Conservation (phyloP, 768 basidiomycete species). For the Pleurotus platypus region DNA sequence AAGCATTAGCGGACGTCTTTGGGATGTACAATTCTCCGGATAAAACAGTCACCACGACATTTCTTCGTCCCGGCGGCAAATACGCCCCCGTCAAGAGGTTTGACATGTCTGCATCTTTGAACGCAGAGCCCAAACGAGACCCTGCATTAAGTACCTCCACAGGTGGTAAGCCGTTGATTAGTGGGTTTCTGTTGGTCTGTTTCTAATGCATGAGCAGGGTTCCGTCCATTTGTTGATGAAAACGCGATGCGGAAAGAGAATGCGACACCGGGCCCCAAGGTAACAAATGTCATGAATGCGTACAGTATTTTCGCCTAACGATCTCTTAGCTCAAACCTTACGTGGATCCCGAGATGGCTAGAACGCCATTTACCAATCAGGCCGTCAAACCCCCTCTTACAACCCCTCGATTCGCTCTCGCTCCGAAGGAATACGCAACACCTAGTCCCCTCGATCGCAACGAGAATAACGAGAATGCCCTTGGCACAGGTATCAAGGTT, state of each 20-base stretch:
- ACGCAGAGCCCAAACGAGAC: slow-evolving; percentile 36
- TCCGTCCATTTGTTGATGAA: slow-evolving; percentile 71
- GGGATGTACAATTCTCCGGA: slow-evolving; percentile 95
- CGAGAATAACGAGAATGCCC: slow-evolving; percentile 20
- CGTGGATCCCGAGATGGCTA: slow-evolving; percentile 49
- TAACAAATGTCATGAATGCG: neutral
- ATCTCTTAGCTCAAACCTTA: slow-evolving; percentile 61
- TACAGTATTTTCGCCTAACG: slow-evolving; percentile 11
- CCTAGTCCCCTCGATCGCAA: slow-evolving; percentile 23
- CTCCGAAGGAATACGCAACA: slow-evolving; percentile 44
- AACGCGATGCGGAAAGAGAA: slow-evolving; percentile 41
- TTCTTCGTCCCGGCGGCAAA: slow-evolving; percentile 57
- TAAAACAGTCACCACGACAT: slow-evolving; percentile 51
- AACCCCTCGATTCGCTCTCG: slow-evolving; percentile 39
- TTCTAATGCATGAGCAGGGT: slow-evolving; percentile 33
- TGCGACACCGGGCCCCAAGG: slow-evolving; percentile 39
- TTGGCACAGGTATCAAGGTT: slow-evolving; percentile 11
- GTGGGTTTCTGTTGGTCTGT: slow-evolving; percentile 10
- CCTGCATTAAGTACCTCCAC: slow-evolving; percentile 36
- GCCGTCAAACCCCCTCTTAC: neutral
- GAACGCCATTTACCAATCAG: slow-evolving; percentile 28
- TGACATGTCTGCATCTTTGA: slow-evolving; percentile 47
- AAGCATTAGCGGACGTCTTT: slow-evolving; percentile 91
- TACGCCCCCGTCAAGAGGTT: slow-evolving; percentile 69
- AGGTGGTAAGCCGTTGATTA: slow-evolving; percentile 19